These are phyloP conservation scores for Trichoderma koningii DNA, from an alignment of 2,329 filamentous ascomycete genomes.

Conservation along the genomic window DNA sequence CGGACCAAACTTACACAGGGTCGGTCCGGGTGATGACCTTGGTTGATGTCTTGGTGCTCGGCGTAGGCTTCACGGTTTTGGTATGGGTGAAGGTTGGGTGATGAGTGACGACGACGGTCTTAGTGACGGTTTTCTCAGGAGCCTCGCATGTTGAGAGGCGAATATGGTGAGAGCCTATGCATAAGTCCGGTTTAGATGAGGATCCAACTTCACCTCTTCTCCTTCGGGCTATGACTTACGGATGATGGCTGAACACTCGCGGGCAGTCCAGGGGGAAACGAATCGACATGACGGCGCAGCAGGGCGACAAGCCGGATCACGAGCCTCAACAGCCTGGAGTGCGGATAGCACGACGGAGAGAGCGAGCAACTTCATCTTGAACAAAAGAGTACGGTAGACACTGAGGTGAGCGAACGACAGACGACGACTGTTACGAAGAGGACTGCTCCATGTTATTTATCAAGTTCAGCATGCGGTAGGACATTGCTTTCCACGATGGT, in stretches of 20 bases:
- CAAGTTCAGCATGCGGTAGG: neutral
- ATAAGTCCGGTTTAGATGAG: neutral
- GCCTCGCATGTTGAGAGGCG: slow-evolving; percentile 3
- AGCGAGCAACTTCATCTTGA: slow-evolving; percentile 10
- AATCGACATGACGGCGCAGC: neutral
- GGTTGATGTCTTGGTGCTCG: slow-evolving; percentile 3
- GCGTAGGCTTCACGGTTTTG: slow-evolving; percentile 1
- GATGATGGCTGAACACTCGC: neutral
- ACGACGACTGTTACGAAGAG: neutral
- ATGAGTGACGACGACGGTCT: neutral
- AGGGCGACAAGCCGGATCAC: slow-evolving; percentile 1
- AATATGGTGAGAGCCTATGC: neutral
- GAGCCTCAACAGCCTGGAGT: neutral
- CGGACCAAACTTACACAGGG: neutral
- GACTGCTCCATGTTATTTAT: neutral
- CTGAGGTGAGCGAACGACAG: no score
- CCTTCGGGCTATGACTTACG: neutral
- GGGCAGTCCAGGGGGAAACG: neutral
- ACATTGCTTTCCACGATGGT: neutral
- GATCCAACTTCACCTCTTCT: neutral
- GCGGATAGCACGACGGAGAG: neutral
- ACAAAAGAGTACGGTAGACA: neutral
- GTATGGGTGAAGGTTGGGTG: slow-evolving; percentile 1
- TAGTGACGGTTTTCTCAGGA: neutral
- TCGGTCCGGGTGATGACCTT: neutral